Conservation (phyloP, 2,329 filamentous ascomycete genomes). For the Colletotrichum liaoningense region DNA sequence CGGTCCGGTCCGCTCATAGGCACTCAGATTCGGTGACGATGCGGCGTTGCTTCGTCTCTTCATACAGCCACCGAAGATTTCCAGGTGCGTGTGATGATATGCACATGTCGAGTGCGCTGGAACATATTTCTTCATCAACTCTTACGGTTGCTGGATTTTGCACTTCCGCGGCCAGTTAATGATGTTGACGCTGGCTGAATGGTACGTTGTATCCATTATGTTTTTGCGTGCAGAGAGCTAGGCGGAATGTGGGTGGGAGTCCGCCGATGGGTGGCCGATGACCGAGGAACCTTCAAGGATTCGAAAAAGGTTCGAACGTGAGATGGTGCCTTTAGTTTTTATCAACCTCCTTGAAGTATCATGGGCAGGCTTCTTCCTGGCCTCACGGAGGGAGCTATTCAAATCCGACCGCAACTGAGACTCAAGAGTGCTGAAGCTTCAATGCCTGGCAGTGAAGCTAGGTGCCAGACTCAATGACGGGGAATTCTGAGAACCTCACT, state of each 20-base stretch:
- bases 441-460: no score
- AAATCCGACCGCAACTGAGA: no score
- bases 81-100: background rate
- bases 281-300: background rate
- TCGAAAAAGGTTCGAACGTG: no score
- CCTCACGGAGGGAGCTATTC: no score
- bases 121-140: no score
- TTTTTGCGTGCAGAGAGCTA: background rate
- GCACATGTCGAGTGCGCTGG: no score
- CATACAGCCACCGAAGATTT: background rate
- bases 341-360: no score
- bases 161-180: background rate
- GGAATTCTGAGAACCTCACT: background rate
- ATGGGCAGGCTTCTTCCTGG: no score
- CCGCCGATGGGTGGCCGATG: background rate
- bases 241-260: slow-evolving; percentile 24
- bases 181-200: background rate
- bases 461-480: no score
- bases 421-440: no score
- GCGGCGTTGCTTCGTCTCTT: background rate
- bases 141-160: background rate
- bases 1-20: slow-evolving; percentile 26
- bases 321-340: no score
- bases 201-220: background rate
- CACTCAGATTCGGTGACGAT: background rate